Base-by-base conservation (phyloP, 257 asterid genomes). In the Przewalskia tangutica region DNA sequence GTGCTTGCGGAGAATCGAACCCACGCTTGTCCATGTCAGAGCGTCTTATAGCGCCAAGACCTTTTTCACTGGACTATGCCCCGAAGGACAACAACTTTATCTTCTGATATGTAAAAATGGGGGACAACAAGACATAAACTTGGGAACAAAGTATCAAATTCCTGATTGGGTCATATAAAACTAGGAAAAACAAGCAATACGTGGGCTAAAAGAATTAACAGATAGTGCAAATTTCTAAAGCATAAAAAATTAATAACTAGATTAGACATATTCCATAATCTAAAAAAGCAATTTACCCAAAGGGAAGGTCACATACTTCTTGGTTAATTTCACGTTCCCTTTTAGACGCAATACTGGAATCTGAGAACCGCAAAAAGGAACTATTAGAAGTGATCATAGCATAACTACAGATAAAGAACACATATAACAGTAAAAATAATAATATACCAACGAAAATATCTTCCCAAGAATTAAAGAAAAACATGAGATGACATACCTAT, bases 401-500 rank as follows among this genome's bases (percentile, higher is more conserved):
- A 56, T 62, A n/a, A 34, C 38, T 56, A 56, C 40, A 38, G 55
- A 58, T 23, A 58, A 56, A 16, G 20, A 67, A 59, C 68, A 44
- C 71, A 14, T 40, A 17, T 20, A 59, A 18, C 73, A 44, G 18
- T 20, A 8, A 11, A 59, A 79, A 75, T 6, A 66, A n/a, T 46
- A 23, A 12, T 48, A 73, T 16, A 14, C 44, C 79, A 48, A 23
- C 40, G 73, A 27, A 8, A 18, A 73, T 11, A 40, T 20, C 58
- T 42, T 40, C 46, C 27, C 17, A 8, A 58, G 75, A 42, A 44
- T 46, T 27, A 42, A 42, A 48, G 54, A 60, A 79, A 18, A 5
- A 48, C 34, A 42, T 40, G 50, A 79, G 58, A 63, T 50, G 60
- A 60, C 82, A 44, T 90, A 94, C 97, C 98, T 81, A 86, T 90